Conservation (phyloP, 257 asterid genomes). For the Nicotiana paniculata region DNA sequence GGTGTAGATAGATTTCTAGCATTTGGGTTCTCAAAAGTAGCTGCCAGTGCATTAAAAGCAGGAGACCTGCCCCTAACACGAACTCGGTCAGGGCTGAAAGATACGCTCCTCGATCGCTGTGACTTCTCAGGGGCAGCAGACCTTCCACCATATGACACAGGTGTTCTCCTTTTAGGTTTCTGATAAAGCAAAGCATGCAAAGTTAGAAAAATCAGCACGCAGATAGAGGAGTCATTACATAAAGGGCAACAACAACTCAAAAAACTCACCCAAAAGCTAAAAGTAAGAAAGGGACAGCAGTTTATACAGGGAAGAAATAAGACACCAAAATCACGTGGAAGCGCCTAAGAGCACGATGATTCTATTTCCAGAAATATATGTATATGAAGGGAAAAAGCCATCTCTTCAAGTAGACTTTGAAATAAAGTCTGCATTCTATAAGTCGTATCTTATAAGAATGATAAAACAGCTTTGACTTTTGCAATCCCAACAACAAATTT, state of each 20-base stretch:
- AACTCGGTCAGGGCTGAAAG: constrained; percentile 95
- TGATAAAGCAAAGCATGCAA: constrained; percentile 20
- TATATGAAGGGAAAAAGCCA: not conserved
- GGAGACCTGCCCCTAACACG: constrained; percentile 99
- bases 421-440: not conserved
- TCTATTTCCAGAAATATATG: not conserved
- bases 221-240: not conserved
- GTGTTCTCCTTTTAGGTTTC: constrained; percentile 88
- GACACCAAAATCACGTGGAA: not conserved
- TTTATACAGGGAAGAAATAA: not conserved
- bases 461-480: not conserved
- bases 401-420: not conserved
- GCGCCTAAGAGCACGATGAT: not conserved
- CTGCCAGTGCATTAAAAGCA: constrained; percentile 95
- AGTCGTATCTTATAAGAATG: not conserved
- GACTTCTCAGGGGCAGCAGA: constrained; percentile 81
- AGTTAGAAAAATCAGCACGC: constrained; percentile 1
- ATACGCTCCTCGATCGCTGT: constrained; percentile 95
- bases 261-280: not conserved
- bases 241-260: not conserved
- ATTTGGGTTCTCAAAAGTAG: constrained; percentile 68
- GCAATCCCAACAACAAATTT: not conserved
- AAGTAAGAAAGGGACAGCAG: not conserved
- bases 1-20: constrained; percentile 92
- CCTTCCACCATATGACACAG: constrained; percentile 67